Evolutionary conservation across 441 rosid species (phyloP).

Genomic region (Pelargonium myrrhifolium): DNA sequence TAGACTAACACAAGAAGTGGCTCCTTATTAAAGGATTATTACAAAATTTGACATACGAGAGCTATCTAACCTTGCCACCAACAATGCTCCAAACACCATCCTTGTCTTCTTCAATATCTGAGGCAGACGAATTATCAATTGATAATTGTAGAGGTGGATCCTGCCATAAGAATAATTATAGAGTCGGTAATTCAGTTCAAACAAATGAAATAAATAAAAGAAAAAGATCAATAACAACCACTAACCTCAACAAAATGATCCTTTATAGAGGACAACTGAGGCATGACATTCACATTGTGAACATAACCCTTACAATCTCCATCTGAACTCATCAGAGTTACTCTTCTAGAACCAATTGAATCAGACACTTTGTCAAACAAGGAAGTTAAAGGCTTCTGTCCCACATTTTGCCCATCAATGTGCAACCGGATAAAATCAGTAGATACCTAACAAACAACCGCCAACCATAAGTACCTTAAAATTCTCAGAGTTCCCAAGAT

Average conservation of each 20-base stretch:
- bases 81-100: slow-evolving; percentile 67
- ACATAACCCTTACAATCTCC: slow-evolving; percentile 45
- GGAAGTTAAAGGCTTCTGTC: slow-evolving; percentile 37
- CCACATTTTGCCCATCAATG: slow-evolving; percentile 43
- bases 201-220: slow-evolving; percentile 1
- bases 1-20: too few species aligned
- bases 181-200: slow-evolving; percentile 4
- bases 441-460: slow-evolving; percentile 33
- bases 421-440: slow-evolving; percentile 39
- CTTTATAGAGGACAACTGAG: slow-evolving; percentile 32
- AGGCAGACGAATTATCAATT: slow-evolving; percentile 43
- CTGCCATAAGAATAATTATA: slow-evolving; percentile 28
- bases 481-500: not conserved
- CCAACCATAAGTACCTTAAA: not conserved
- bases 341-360: slow-evolving; percentile 26
- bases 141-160: slow-evolving; percentile 51
- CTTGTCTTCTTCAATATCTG: slow-evolving; percentile 50
- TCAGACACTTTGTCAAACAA: slow-evolving; percentile 21
- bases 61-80: slow-evolving; percentile 59
- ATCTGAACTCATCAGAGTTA: slow-evolving; percentile 31
- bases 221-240: slow-evolving; percentile 13
- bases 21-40: too few species aligned
- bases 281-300: slow-evolving; percentile 37
- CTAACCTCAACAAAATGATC: slow-evolving; percentile 44
- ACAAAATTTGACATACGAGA: not conserved